Evolutionary conservation across 345 rosid genomes (phyloP).

Genomic region (Pseudoturritis turrita): DNA sequence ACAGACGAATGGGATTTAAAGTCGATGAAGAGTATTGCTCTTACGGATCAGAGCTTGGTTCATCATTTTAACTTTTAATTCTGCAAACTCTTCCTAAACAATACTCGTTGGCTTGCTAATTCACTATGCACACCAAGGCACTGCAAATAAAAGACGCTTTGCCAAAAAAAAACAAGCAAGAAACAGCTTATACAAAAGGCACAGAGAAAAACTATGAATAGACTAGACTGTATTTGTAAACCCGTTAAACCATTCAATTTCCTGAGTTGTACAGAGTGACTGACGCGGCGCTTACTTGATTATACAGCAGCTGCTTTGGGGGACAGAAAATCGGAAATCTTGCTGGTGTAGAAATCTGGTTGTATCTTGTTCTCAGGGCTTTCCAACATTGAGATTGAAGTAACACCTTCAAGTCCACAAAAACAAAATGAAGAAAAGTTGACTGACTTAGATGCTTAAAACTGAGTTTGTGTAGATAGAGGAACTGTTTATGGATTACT

Average conservation of each 20-base stretch:
- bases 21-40: too few relatives aligned
- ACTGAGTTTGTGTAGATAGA: neutral
- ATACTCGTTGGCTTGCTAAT: slow-evolving; percentile 1
- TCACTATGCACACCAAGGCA: neutral
- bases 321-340: slow-evolving; percentile 77
- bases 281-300: slow-evolving; percentile 12
- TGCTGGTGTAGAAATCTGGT: slow-evolving; percentile 84
- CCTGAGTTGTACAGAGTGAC: neutral
- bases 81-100: slow-evolving; percentile 1
- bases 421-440: neutral
- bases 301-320: slow-evolving; percentile 68
- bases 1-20: too few relatives aligned
- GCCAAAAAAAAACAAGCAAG: slow-evolving; percentile 7
- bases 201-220: neutral
- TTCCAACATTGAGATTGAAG: slow-evolving; percentile 66
- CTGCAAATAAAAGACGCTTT: slow-evolving; percentile 1
- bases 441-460: neutral
- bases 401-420: slow-evolving; percentile 53
- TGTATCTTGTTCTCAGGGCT: slow-evolving; percentile 66
- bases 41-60: neutral
- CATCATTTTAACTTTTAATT: neutral
- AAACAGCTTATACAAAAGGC: neutral
- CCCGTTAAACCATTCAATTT: neutral
- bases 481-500: neutral
- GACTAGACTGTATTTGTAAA: neutral